Base-by-base conservation (phyloP, 805 yeast genomes). In the Cyberlindnera lachancei region DNA sequence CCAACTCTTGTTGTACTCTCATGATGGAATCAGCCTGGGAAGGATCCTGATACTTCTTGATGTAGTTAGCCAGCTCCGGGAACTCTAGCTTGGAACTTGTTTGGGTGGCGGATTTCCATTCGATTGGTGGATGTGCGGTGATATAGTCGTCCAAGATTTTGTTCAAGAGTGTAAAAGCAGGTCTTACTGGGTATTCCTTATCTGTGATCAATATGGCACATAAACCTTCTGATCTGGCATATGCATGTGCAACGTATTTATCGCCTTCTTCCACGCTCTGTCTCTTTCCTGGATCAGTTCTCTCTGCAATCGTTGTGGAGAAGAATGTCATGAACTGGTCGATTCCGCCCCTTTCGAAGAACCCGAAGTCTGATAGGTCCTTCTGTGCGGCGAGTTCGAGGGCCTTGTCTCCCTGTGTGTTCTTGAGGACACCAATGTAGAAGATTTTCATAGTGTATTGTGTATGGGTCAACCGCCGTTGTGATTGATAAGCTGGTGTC, bases 1-100 rank as follows among this genome's bases (percentile, higher is more conserved):
- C 98, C 50, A 92, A 73, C 60, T 92, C 98, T 55, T 87, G 94
- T 65, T 92, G 98, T 15, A 92, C 98, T 58, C 81, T 83, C 94
- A 92, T 80, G 41, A 92, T 77, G 9, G 96, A 81, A 57, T 92
- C 99, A 0, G 97, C 97, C 64, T 92, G 95, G 25, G 81, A 70
- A 19, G 99, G 99, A 56, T 92, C 95, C 63, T 92, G 98, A 62
- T 92, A 92, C 52, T 84, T 84, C 48, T 66, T 63, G 45, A 92
- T 63, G 55, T 87, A 87, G 17, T 61, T 63, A 20, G 77, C 82
- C 49, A 90, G 66, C 38, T 72, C 74, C 17, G 73, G 73, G 55
- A 71, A 76, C 24, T 61, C 59, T 34, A 80, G 64, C 11, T 58
- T 53, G 13, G 72, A 45, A 26, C 55, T 54, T 2, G 69, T 64